Evolutionary conservation across 108 stramenopile genomes (phyloP), one percentile per base, ranked within the genome.

Genomic region (Nitzschia sp.): DNA sequence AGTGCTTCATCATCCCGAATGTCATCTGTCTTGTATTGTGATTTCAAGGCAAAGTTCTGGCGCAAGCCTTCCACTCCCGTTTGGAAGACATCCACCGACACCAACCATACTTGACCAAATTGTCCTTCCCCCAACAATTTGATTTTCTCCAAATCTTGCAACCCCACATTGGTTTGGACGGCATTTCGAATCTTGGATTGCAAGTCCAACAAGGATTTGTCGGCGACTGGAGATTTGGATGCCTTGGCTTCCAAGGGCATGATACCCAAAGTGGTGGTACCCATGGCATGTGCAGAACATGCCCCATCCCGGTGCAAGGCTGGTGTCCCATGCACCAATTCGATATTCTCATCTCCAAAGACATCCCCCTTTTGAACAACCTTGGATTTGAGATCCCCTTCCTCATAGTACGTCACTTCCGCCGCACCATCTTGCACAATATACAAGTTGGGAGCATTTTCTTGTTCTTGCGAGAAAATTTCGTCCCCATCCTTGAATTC

Each of bases 101-200:
- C 86, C 22, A 96, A 70, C 91, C 90, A 92, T 17, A 98, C 97
- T 67, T 87, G 75, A 0, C 97, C 97, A 65, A 96, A 98, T 40
- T 90, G 86, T 3, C 96, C 96, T 11, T 92, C 87, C 12, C 96
- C 96, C 7, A 96, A 76, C 11, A 87, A 86, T 22, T 72, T 53
- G 22, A 80, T 53, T 10, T 70, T 66, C 38, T 80, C 68, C 10
- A 86, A 55, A 59, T 86, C 82, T 37, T 80, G 54, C 63, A 50
- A 20, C 42, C 15, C 63, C 22, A 77, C 53, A 34, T 69, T 59
- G 21, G 19, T 19, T 53, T 66, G 29, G 50, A 73, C 59, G 22
- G 26, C 29, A 41, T 67, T 54, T 21, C 58, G 65, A 24, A 73
- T 40, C 41, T 60, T 48, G 14, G n/a, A 14, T 48, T 64, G 72